These are phyloP conservation scores for Hanseniaspora jakobsenii DNA, from an alignment of 805 yeast species.

Conservation along the genomic window DNA sequence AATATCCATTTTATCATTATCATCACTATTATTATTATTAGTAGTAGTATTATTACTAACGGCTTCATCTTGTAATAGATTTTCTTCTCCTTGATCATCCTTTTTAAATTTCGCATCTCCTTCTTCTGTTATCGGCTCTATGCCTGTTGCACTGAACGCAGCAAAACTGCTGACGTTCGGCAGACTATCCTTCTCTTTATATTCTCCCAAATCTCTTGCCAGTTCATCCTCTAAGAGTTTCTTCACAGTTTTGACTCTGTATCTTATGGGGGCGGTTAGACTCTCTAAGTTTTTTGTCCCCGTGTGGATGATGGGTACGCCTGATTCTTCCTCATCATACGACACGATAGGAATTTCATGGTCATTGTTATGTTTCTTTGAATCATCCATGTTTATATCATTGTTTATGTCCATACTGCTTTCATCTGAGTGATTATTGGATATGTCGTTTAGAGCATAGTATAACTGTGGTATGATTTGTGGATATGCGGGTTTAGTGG, in stretches of 20 bases:
- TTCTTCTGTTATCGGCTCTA: too few species aligned
- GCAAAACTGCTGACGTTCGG: too few species aligned
- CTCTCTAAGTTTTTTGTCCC: conserved; percentile 15
- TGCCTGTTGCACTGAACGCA: too few species aligned
- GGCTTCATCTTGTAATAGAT: not conserved
- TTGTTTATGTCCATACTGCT: too few species aligned
- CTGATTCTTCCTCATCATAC: conserved; percentile 13
- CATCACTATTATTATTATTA: not conserved
- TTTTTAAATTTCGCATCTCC: too few species aligned
- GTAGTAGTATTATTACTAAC: not conserved
- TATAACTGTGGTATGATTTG: conserved; percentile 11
- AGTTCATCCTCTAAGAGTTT: conserved; percentile 2
- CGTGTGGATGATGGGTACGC: conserved; percentile 4
- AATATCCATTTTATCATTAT: not conserved
- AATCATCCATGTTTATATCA: not conserved
- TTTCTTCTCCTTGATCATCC: too few species aligned
- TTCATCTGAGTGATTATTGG: not conserved
- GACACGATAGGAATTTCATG: conserved; percentile 5
- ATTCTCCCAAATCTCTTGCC: not conserved
- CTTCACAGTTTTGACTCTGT: conserved; percentile 13
- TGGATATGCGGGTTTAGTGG: conserved; percentile 33
- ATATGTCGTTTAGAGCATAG: conserved; percentile 10
- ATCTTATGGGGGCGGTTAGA: conserved; percentile 14
- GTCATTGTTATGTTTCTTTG: not conserved
- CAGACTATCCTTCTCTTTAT: too few species aligned